Percentiles rank a stretch among this genome's conserved stretches.
These are phyloP conservation scores for Hanseniaspora mollemarum DNA, from an alignment of 805 yeast genomes.

Conservation along the genomic window DNA sequence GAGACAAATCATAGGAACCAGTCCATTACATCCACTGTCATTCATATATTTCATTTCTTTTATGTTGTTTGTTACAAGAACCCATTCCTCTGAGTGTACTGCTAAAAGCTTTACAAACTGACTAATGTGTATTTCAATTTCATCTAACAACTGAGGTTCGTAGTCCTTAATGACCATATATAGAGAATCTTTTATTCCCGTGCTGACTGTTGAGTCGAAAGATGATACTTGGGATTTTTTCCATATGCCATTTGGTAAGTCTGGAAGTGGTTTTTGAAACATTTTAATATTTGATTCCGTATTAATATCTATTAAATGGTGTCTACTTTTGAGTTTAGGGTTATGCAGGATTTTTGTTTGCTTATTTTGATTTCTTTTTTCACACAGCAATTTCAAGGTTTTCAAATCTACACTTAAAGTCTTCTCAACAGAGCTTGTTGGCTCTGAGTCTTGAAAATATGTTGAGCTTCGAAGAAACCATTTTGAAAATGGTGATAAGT, in stretches of 20 bases:
- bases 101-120: slow-evolving; percentile 31
- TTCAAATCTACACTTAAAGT: slow-evolving; percentile 25
- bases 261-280: slow-evolving; percentile 22
- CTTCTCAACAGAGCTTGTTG: slow-evolving; percentile 18
- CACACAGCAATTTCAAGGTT: slow-evolving; percentile 23
- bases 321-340: slow-evolving; percentile 20
- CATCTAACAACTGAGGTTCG: slow-evolving; percentile 31
- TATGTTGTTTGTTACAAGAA: slow-evolving; percentile 24
- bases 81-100: slow-evolving; percentile 38
- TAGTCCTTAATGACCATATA: slow-evolving; percentile 25
- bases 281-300: slow-evolving; percentile 20
- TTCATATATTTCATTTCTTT: slow-evolving; percentile 26
- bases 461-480: slow-evolving; percentile 29
- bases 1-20: slow-evolving; percentile 33
- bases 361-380: slow-evolving; percentile 20
- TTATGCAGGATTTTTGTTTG: neutral
- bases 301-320: slow-evolving; percentile 16
- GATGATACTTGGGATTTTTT: slow-evolving; percentile 8
- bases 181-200: neutral
- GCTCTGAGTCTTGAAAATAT: slow-evolving; percentile 21
- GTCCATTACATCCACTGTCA: slow-evolving; percentile 30
- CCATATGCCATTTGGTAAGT: neutral
- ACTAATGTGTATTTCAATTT: slow-evolving; percentile 27
- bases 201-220: neutral
- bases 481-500: slow-evolving; percentile 29